Base-by-base conservation (phyloP, 257 asterid species). In the Parsonsia alboflavescens region DNA sequence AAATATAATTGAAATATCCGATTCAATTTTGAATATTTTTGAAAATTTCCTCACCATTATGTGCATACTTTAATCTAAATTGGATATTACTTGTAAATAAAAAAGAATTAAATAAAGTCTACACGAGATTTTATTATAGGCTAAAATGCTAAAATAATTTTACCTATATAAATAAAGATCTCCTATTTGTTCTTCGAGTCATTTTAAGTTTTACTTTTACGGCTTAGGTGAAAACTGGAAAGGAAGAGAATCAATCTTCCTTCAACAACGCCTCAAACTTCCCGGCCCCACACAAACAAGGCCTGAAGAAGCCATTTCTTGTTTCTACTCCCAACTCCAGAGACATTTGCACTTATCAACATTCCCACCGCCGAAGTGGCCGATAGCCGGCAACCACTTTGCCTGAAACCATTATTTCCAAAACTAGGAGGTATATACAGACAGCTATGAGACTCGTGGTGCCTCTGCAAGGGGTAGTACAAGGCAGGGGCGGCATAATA, bases 371-470 rank as follows among this genome's bases (percentile, higher is more conserved):
- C 42, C 71, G 83, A 77, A 33, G 84, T 78, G 79, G 9, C 7
- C 61, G n/a, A 63, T 21, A 22, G 73, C 70, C 83, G 80, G 49
- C 81, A 70, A 42, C 62, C 7, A 69, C 78, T 77, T 85, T 36
- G 80, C 68, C 76, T 74, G 80, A 15, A 70, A 12, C 42, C 80
- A 8, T 59, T 69, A 11, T 13, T 46, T 5, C 41, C 39, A 10
- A 10, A 22, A 11, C 33, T 28, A 33, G 65, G 30, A n/a, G 30
- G 28, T 19, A 65, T 3, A 49, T 16, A 85, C 89, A 78, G 90
- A 85, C 89, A 78, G 90, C 88, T 68, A 94, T 94, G 98, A 89
- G 97, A 70, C 92, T 94, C 68, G 87, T 94, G 45, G 98, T 94
- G 15, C 98, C 98, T 39, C 74, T 94, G 71, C 97, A 90, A 70